These are phyloP conservation scores for Vitis amurensis DNA, from an alignment of 164 flowering plant species.

Conservation along the genomic window DNA sequence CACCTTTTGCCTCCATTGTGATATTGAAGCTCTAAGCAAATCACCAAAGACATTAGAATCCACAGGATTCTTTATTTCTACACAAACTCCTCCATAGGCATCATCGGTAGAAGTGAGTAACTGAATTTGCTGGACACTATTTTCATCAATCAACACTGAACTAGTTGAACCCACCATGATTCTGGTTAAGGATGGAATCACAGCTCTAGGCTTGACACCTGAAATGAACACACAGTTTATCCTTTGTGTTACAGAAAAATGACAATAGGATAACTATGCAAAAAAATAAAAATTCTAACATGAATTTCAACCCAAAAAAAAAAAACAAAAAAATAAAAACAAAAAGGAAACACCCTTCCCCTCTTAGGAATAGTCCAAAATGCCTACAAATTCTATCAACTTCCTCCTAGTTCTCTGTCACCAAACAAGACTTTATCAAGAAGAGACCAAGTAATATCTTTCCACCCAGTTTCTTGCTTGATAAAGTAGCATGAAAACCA, in stretches of 20 bases:
- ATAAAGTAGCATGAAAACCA: too few species aligned
- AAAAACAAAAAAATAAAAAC: neutral
- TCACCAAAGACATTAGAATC: constrained; percentile 27
- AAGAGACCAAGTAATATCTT: too few species aligned
- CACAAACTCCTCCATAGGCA: constrained; percentile 41
- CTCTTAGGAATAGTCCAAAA: too few species aligned
- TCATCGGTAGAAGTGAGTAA: constrained; percentile 31
- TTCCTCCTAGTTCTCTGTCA: too few species aligned
- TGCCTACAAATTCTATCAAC: too few species aligned
- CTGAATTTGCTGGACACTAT: constrained; percentile 12
- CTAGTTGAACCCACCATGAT: constrained; percentile 7
- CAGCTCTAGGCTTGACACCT: neutral
- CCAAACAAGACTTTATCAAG: too few species aligned
- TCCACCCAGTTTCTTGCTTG: too few species aligned
- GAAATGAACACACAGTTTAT: too few species aligned
- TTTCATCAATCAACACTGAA: neutral
- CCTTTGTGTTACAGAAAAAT: too few species aligned
- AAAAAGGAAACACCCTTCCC: too few species aligned
- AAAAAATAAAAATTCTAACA: neutral
- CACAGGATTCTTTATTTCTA: constrained; percentile 44
- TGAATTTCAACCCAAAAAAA: neutral
- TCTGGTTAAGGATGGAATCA: neutral
- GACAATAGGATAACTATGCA: too few species aligned
- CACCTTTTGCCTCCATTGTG: constrained; percentile 48
- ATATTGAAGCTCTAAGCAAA: constrained; percentile 28